phyloP scores from a whole-genome alignment of 2,329 filamentous ascomycete species.

The Alternaria consortialis region DNA sequence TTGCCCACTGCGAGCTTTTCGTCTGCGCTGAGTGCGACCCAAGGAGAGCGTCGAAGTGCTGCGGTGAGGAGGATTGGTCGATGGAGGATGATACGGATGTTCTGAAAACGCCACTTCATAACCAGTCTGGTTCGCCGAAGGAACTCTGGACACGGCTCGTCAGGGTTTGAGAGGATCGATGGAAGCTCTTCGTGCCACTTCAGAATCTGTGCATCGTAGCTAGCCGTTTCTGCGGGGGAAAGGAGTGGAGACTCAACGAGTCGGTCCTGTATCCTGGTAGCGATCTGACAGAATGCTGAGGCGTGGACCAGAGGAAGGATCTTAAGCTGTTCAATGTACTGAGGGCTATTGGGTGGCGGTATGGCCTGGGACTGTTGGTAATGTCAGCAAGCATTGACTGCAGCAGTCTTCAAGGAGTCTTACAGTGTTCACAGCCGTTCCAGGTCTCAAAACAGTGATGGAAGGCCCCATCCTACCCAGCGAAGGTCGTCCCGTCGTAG shows the following conservation, averaged over 20 bases:
- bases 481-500: conserved; percentile 54
- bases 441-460: conserved; percentile 51
- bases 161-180: conserved; percentile 50
- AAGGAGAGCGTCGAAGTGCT: conserved; percentile 64
- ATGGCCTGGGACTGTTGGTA: conserved; percentile 25
- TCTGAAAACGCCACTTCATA: conserved; percentile 85
- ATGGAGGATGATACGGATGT: conserved; percentile 78
- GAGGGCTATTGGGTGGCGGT: conserved; percentile 45
- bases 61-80: conserved; percentile 73
- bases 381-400: conserved; percentile 10
- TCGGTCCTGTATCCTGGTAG: conserved; percentile 78
- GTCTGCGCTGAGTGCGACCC: conserved; percentile 64
- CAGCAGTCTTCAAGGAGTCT: conserved; percentile 6
- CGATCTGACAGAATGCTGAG: conserved; percentile 81
- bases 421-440: conserved; percentile 45
- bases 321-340: conserved; percentile 65
- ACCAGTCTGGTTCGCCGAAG: conserved; percentile 75
- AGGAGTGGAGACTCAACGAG: conserved; percentile 75
- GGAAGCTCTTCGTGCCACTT: conserved; percentile 78
- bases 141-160: conserved; percentile 74
- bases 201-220: conserved; percentile 72
- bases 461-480: conserved; percentile 51
- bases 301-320: conserved; percentile 78
- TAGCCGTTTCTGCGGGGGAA: conserved; percentile 70
- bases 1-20: conserved; percentile 74